phyloP scores from a whole-genome alignment of 495 filamentous ascomycete species.

The Aspergillus incahuasiensis region DNA sequence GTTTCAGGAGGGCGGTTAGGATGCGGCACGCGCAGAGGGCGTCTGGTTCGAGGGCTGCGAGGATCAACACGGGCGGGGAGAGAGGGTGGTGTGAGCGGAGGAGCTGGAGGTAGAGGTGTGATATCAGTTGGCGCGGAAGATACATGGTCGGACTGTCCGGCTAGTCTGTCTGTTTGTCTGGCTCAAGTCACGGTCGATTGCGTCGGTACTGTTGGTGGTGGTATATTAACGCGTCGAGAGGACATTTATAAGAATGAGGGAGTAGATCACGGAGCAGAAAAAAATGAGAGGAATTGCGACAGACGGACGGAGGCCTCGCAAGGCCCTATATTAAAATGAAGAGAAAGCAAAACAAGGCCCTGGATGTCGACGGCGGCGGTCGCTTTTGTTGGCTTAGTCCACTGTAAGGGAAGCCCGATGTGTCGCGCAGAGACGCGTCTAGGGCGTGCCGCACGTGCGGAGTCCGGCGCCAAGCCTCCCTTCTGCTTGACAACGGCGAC shows the following conservation, averaged over 20 bases:
- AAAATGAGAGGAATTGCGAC: not conserved
- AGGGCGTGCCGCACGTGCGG: constrained; percentile 14
- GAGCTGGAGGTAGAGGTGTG: constrained; percentile 85
- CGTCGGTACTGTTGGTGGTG: not conserved
- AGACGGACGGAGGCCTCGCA: not conserved
- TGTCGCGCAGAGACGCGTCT: constrained; percentile 16
- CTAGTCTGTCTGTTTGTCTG: not conserved
- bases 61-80: constrained; percentile 84
- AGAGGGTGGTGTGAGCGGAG: constrained; percentile 74
- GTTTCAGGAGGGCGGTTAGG: constrained; percentile 81
- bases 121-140: constrained; percentile 83
- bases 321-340: constrained; percentile 10
- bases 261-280: not conserved
- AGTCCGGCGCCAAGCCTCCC: constrained; percentile 12
- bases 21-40: constrained; percentile 94
- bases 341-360: not conserved
- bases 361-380: not conserved
- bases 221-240: constrained; percentile 2
- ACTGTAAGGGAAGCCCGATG: constrained; percentile 3
- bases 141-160: constrained; percentile 62
- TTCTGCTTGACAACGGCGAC: not conserved
- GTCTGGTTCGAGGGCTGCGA: constrained; percentile 91
- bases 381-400: constrained; percentile 1
- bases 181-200: not conserved
- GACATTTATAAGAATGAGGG: constrained; percentile 3